Percentiles rank a stretch among this genome's conserved stretches.
These are phyloP conservation scores for Spinacia oleracea DNA, from an alignment of 179 eudicot species.

Conservation along the genomic window DNA sequence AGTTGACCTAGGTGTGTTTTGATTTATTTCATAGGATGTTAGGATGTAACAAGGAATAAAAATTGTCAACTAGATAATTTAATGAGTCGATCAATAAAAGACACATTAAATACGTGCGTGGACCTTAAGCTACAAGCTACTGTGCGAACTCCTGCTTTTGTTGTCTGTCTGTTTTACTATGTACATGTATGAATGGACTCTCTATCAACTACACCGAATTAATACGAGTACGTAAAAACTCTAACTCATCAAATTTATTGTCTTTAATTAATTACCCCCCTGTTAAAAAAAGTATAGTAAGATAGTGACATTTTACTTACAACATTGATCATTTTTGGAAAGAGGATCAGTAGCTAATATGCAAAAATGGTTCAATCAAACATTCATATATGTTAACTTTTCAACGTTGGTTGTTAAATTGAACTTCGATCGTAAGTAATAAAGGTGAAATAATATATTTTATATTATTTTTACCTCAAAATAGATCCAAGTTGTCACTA, in stretches of 20 bases:
- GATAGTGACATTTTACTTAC: constrained; percentile 10
- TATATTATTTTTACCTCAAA: no score
- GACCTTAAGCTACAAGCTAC: constrained; percentile 24
- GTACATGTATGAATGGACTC: constrained; percentile 10
- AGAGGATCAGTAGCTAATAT: no score
- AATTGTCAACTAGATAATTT: constrained; percentile 15
- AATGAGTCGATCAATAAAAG: constrained; percentile 2
- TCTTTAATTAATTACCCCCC: constrained; percentile 9
- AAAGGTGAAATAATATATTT: no score
- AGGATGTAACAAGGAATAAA: not conserved
- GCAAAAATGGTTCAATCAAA: no score
- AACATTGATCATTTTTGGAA: no score
- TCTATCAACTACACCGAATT: not conserved
- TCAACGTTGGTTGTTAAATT: no score
- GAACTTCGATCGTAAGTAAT: no score
- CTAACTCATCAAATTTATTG: not conserved
- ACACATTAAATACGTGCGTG: constrained; percentile 19
- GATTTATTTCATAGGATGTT: no score
- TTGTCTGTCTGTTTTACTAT: constrained; percentile 7
- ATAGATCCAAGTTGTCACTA: no score
- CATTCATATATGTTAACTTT: no score
- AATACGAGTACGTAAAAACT: no score
- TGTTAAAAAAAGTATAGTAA: not conserved
- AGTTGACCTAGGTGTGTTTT: not conserved
- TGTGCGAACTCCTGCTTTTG: constrained; percentile 16